Conservation (phyloP, 1,284 basidiomycete species). For the Anthracocystis panici-leucophaei region DNA sequence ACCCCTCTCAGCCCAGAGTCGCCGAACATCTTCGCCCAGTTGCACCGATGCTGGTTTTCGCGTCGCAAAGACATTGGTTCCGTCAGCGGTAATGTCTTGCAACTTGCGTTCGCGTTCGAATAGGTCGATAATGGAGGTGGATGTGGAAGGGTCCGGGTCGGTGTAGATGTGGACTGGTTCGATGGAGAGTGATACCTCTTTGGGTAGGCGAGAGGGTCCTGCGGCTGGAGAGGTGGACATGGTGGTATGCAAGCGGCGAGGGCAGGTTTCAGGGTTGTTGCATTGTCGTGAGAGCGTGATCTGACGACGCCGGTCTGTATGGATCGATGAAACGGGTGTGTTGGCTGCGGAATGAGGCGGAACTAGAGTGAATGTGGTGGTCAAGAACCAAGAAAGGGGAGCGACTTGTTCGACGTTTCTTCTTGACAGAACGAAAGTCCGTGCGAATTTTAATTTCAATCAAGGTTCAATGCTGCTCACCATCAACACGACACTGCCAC, state of each 20-base stretch:
- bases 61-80: conserved; percentile 27
- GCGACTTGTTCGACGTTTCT: background rate
- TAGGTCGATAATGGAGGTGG: background rate
- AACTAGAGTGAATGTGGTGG: background rate
- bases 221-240: conserved; percentile 12
- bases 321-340: background rate
- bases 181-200: conserved; percentile 21
- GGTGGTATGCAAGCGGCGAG: background rate
- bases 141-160: conserved; percentile 1
- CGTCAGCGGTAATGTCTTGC: conserved; percentile 24
- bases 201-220: conserved; percentile 10
- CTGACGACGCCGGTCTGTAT: no score
- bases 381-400: background rate
- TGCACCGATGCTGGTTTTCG: conserved; percentile 13
- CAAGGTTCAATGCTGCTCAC: background rate
- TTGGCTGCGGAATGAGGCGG: background rate
- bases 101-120: conserved; percentile 39
- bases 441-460: conserved; percentile 6
- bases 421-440: conserved; percentile 12
- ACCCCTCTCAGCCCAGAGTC: conserved; percentile 61
- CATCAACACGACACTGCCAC: background rate
- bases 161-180: conserved; percentile 46
- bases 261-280: background rate
- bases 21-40: conserved; percentile 35
- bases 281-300: conserved; percentile 9